A percentile compares a stretch with the other conserved stretches of the same genome.
Conservation (phyloP, 2,329 filamentous ascomycete genomes). For the Penicillium nordicum region DNA sequence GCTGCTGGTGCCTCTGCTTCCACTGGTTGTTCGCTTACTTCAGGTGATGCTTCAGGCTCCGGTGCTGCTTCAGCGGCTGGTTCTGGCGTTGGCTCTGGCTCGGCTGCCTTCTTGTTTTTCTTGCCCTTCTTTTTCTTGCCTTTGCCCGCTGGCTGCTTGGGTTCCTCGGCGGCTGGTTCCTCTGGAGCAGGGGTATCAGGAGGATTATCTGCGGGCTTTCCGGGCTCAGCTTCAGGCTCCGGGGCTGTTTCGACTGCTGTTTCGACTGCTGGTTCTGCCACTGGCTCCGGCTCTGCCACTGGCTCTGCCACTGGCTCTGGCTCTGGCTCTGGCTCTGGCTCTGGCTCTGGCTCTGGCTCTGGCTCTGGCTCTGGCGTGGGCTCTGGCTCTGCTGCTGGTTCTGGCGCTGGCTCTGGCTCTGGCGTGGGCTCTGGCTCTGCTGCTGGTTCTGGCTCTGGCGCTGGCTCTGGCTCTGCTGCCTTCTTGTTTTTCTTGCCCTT, state of each 20-base stretch:
- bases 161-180: slow-evolving; percentile 7
- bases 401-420: neutral
- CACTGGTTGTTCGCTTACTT: neutral
- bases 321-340: too few species aligned
- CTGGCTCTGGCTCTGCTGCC: slow-evolving; percentile 1
- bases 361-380: neutral
- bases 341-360: too few species aligned
- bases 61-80: neutral
- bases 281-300: neutral
- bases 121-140: slow-evolving; percentile 18
- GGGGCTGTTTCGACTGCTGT: too few species aligned
- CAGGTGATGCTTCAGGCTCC: neutral
- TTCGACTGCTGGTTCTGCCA: neutral
- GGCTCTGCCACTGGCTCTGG: too few species aligned
- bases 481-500: slow-evolving; percentile 14
- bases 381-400: too few species aligned
- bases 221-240: too few species aligned
- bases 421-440: neutral
- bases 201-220: too few species aligned
- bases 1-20: slow-evolving; percentile 9
- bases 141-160: neutral
- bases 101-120: slow-evolving; percentile 10
- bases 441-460: neutral
- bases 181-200: neutral
- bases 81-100: slow-evolving; percentile 8